These are phyloP conservation scores for Uncinocarpus reesii DNA, from an alignment of 2,329 filamentous ascomycete genomes.

Conservation along the genomic window DNA sequence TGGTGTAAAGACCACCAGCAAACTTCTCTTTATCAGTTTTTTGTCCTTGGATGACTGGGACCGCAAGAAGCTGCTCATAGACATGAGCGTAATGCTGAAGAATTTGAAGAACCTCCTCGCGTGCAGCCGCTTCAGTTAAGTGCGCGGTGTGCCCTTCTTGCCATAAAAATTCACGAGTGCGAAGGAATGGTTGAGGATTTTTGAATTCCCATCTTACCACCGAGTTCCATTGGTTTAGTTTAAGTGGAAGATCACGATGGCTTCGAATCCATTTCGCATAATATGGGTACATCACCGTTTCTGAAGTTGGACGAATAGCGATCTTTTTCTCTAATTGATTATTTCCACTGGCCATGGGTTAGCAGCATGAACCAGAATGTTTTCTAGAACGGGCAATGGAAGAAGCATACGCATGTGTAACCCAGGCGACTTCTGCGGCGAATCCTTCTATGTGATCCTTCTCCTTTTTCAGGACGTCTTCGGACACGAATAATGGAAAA, in stretches of 20 bases:
- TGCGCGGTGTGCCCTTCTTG: conserved; percentile 95
- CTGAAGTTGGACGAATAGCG: conserved; percentile 58
- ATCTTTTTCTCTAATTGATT: conserved; percentile 78
- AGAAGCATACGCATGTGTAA: conserved; percentile 38
- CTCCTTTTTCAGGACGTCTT: conserved; percentile 74
- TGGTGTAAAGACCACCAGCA: conserved; percentile 90
- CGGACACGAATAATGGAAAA: conserved; percentile 90
- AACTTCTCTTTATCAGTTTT: conserved; percentile 99
- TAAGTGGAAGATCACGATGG: conserved; percentile 85
- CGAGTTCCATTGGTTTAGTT: conserved; percentile 97
- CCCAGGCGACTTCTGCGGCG: conserved; percentile 56
- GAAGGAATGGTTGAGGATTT: conserved; percentile 72
- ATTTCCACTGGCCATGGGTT: conserved; percentile 54
- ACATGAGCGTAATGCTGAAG: conserved; percentile 85
- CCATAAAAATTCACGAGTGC: conserved; percentile 94
- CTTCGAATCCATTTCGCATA: conserved; percentile 95
- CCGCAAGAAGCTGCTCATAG: conserved; percentile 86
- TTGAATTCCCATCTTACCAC: conserved; percentile 96
- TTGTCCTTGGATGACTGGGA: conserved; percentile 82
- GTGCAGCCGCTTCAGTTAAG: conserved; percentile 69
- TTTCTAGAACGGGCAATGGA: not conserved
- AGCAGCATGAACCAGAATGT: conserved; percentile 18
- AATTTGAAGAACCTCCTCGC: conserved; percentile 81
- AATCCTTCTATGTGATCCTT: conserved; percentile 99
- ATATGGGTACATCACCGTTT: conserved; percentile 89